These are phyloP conservation scores for Phytopythium litorale DNA, from an alignment of 352 stramenopile genomes.

Conservation along the genomic window DNA sequence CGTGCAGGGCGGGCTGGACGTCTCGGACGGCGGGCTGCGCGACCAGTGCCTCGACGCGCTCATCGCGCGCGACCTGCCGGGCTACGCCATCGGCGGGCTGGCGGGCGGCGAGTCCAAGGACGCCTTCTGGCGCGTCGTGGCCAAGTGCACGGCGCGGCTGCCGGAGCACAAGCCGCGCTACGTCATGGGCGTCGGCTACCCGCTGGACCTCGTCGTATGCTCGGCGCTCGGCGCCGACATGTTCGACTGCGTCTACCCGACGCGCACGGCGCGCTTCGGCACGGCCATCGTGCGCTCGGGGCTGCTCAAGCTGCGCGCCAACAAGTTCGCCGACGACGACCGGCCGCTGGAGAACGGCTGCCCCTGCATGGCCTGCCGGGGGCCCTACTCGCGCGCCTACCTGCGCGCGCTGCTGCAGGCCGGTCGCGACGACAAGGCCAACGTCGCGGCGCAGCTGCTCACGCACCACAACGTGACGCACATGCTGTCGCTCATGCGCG, in stretches of 20 bases:
- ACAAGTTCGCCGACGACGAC: slow-evolving; percentile 50
- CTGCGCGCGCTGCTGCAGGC: slow-evolving; percentile 72
- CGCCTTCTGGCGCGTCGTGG: slow-evolving; percentile 95
- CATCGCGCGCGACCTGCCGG: slow-evolving; percentile 75
- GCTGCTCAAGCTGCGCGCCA: slow-evolving; percentile 65
- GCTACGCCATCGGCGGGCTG: slow-evolving; percentile 96
- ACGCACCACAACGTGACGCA: slow-evolving; percentile 86
- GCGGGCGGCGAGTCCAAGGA: slow-evolving; percentile 92
- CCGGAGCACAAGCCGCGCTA: slow-evolving; percentile 95
- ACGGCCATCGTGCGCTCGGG: slow-evolving; percentile 86
- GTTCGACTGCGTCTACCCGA: slow-evolving; percentile 98
- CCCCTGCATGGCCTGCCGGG: slow-evolving; percentile 66
- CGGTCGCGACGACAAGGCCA: slow-evolving; percentile 52
- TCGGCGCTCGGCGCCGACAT: slow-evolving; percentile 96
- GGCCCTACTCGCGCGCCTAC: slow-evolving; percentile 62
- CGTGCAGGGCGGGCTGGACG: slow-evolving; percentile 94
- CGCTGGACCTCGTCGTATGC: slow-evolving; percentile 96
- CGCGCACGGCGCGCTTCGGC: slow-evolving; percentile 94
- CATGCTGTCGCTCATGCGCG: slow-evolving; percentile 77
- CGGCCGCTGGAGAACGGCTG: slow-evolving; percentile 68
- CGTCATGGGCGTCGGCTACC: slow-evolving; percentile 98
- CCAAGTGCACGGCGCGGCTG: slow-evolving; percentile 65
- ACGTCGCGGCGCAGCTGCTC: slow-evolving; percentile 62
- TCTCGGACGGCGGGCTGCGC: slow-evolving; percentile 85
- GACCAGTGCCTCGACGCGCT: slow-evolving; percentile 92